phyloP scores from a whole-genome alignment of 2,329 filamentous ascomycete species.

The Diaporthe australafricana region DNA sequence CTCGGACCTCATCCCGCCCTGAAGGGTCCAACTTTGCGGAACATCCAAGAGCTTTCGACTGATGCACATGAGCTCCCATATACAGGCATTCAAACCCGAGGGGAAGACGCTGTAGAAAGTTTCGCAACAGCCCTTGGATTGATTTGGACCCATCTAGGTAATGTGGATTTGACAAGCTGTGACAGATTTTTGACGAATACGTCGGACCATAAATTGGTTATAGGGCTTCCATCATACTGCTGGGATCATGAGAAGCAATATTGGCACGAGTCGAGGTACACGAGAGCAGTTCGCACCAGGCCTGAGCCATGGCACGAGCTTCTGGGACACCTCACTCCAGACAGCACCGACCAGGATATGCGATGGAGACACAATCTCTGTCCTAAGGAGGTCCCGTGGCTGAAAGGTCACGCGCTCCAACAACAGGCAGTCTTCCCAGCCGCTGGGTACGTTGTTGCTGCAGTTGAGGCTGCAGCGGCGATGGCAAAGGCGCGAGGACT shows the following conservation, averaged over 20 bases:
- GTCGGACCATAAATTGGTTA: slow-evolving; percentile 13
- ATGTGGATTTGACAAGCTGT: slow-evolving; percentile 24
- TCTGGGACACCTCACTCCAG: slow-evolving; percentile 2
- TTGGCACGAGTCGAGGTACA: slow-evolving; percentile 44
- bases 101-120: slow-evolving; percentile 36
- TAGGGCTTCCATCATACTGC: slow-evolving; percentile 29
- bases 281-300: slow-evolving; percentile 50
- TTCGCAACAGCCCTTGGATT: slow-evolving; percentile 38
- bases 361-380: slow-evolving; percentile 44
- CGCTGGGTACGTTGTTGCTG: slow-evolving; percentile 39
- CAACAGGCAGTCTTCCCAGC: slow-evolving; percentile 52
- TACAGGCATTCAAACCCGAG: slow-evolving; percentile 39
- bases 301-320: slow-evolving; percentile 18
- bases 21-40: slow-evolving; percentile 51
- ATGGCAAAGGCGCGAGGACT: too few relatives aligned
- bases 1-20: slow-evolving; percentile 52
- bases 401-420: slow-evolving; percentile 51
- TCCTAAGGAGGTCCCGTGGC: slow-evolving; percentile 49
- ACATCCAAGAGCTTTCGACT: slow-evolving; percentile 36
- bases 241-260: slow-evolving; percentile 32
- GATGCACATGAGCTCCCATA: slow-evolving; percentile 41
- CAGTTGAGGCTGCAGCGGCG: slow-evolving; percentile 38
- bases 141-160: slow-evolving; percentile 28
- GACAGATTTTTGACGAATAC: background rate
- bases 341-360: slow-evolving; percentile 30